phyloP scores from a whole-genome alignment of 306 rosid genomes.

The Pyrus bretschneideri region DNA sequence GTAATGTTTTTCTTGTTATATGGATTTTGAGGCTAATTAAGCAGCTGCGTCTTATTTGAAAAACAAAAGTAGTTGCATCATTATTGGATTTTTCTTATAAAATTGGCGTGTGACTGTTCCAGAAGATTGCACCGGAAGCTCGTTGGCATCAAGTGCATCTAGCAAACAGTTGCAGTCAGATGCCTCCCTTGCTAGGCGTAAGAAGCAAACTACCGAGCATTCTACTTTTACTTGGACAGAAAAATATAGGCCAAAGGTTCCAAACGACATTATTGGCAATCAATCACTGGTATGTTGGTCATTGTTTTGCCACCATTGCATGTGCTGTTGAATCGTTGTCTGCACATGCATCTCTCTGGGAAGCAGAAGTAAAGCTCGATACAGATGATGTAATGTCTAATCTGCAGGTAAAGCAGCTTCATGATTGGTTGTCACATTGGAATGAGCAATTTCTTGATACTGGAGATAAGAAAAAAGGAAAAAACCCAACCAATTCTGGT shows the following conservation, averaged over 20 bases:
- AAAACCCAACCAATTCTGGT: constrained; percentile 51
- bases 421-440: constrained; percentile 84
- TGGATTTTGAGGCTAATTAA: background rate
- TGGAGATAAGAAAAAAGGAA: constrained; percentile 57
- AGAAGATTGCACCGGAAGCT: constrained; percentile 15
- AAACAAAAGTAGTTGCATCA: background rate
- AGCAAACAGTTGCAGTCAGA: constrained; percentile 35
- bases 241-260: constrained; percentile 69
- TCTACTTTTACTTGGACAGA: constrained; percentile 71
- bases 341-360: constrained; percentile 10
- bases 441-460: constrained; percentile 63
- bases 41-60: background rate
- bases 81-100: background rate
- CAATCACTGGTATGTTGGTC: constrained; percentile 71
- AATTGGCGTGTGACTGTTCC: constrained; percentile 3
- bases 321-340: background rate
- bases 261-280: constrained; percentile 75
- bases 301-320: constrained; percentile 8
- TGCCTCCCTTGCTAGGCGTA: constrained; percentile 40
- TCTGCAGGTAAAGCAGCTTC: constrained; percentile 77
- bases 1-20: background rate
- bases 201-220: constrained; percentile 20
- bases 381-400: background rate
- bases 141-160: constrained; percentile 29
- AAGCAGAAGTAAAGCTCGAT: background rate